Evolutionary conservation across 345 rosid species (phyloP), one percentile per base, ranked within the genome.

Genomic region (Populus alba): DNA sequence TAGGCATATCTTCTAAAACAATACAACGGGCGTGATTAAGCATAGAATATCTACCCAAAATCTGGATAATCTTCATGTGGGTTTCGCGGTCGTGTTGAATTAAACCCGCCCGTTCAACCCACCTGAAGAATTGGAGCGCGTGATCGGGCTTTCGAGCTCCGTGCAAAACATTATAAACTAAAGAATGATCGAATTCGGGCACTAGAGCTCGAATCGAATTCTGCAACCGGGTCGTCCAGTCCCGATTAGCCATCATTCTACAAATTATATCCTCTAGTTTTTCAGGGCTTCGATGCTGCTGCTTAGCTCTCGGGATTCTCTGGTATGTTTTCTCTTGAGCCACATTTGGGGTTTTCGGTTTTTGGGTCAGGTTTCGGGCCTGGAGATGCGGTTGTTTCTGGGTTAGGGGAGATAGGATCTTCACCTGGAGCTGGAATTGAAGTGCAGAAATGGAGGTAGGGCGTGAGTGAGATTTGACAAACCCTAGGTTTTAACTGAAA

Each of bases 91-190:
- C 92, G 66, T 95, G 98, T 33, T 80, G 80, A 78, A 92, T 85
- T 84, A 93, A 83, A 16, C 95, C 95, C 20, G 97, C 80, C 77
- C 98, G 94, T 84, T 95, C 97, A 7, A 94, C 88, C 98, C 97
- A 95, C 66, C 98, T 84, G 79, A 91, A 94, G 88, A 94, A 94
- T 76, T 94, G 98, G 79, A 94, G 97, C 57, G 97, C 98, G 51
- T 92, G 98, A 29, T 93, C 98, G 53, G 89, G 77, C 70, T 88
- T 88, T 70, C 82, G 86, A 6, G 98, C 91, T 17, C 91, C 85
- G 70, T 95, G 97, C 75, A 91, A 81, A 1, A 93, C 97, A 49
- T 93, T 95, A 75, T 93, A 93, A 10, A 93, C 97, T 15, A 95
- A 72, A 5, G 96, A 81, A 75, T 89, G 88, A 69, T 93, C 97